These are phyloP conservation scores for Kalaharituber pfeilii DNA, from an alignment of 2,329 filamentous ascomycete genomes.

Conservation along the genomic window DNA sequence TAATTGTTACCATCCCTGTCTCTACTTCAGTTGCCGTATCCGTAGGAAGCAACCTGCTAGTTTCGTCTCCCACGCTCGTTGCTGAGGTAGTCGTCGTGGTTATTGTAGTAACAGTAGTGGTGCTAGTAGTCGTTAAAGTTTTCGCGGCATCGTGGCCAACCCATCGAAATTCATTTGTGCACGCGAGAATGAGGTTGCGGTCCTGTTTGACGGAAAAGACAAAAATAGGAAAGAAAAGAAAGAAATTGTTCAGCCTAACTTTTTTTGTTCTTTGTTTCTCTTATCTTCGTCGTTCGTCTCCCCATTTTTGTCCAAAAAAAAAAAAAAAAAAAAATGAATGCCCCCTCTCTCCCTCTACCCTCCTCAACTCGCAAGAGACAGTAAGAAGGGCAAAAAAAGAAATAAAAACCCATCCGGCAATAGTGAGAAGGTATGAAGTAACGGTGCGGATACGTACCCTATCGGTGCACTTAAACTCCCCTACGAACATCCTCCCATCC, in stretches of 20 bases:
- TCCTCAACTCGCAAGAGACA: too few relatives aligned
- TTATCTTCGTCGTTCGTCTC: too few relatives aligned
- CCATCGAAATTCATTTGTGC: conserved; percentile 70
- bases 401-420: conserved; percentile 1
- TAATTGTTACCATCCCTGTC: too few relatives aligned
- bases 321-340: neutral
- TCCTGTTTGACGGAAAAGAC: conserved; percentile 39
- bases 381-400: neutral
- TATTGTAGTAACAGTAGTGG: neutral
- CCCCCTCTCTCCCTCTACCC: too few relatives aligned
- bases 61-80: neutral
- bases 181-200: conserved; percentile 67
- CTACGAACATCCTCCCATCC: conserved; percentile 76
- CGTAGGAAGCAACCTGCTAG: too few relatives aligned
- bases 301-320: neutral
- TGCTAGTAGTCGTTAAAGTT: neutral
- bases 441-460: conserved; percentile 43
- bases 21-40: too few relatives aligned
- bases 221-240: too few relatives aligned
- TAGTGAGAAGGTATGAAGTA: conserved; percentile 1
- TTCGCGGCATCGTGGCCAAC: neutral
- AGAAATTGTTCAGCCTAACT: too few relatives aligned
- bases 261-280: too few relatives aligned
- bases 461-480: conserved; percentile 88
- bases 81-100: neutral